phyloP scores from a whole-genome alignment of 306 rosid genomes.

The Ammopiptanthus mongolicus region DNA sequence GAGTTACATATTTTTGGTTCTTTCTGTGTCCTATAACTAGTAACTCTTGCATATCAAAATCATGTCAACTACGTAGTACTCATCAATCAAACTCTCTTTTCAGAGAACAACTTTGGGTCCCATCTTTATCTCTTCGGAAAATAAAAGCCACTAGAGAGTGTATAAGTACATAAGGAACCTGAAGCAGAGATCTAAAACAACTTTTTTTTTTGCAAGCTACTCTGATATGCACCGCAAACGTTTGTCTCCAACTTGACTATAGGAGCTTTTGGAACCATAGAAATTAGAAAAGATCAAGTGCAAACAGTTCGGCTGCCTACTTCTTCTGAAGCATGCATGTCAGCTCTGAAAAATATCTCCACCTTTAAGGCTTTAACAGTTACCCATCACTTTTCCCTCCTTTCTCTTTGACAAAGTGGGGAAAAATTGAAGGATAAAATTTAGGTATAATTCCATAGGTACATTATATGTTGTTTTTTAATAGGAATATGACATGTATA shows the following conservation, averaged over 20 bases:
- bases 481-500: too few species aligned
- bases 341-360: conserved; percentile 4
- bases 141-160: conserved; percentile 24
- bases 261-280: conserved; percentile 32
- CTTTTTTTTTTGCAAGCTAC: conserved; percentile 23
- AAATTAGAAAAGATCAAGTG: conserved; percentile 12
- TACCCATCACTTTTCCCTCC: background rate
- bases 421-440: too few species aligned
- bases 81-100: conserved; percentile 19
- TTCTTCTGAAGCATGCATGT: conserved; percentile 26
- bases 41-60: conserved; percentile 27
- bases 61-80: conserved; percentile 31
- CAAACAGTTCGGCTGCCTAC: conserved; percentile 19
- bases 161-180: conserved; percentile 31
- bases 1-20: conserved; percentile 4
- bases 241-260: conserved; percentile 39
- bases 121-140: conserved; percentile 14
- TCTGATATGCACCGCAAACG: conserved; percentile 39
- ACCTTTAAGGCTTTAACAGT: conserved; percentile 13
- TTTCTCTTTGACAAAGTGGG: background rate
- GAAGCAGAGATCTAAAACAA: conserved; percentile 23
- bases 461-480: too few species aligned
- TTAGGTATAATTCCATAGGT: too few species aligned
- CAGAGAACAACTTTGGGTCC: conserved; percentile 43
- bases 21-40: conserved; percentile 1